phyloP scores from a whole-genome alignment of 2,329 filamentous ascomycete species.

The Emericellopsis cladophorae region DNA sequence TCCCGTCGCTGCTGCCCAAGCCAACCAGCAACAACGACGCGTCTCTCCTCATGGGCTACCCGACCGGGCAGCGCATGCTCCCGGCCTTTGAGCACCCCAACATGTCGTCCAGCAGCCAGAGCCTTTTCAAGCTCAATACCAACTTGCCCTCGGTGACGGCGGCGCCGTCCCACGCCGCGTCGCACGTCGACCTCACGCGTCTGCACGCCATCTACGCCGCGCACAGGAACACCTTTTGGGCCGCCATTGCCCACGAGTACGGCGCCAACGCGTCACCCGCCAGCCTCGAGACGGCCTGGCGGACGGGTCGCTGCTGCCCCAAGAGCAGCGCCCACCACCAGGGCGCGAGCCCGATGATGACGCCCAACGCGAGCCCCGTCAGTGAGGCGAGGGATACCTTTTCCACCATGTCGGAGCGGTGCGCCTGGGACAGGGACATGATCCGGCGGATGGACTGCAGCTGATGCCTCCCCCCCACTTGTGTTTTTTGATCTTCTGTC shows the following conservation, averaged over 20 bases:
- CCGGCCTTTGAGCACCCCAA: slow-evolving; percentile 2
- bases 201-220: slow-evolving; percentile 58
- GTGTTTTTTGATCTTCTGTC: slow-evolving; percentile 3
- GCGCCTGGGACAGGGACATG: slow-evolving; percentile 3
- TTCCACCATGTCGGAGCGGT: background rate
- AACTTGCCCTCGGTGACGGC: slow-evolving; percentile 20
- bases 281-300: slow-evolving; percentile 61
- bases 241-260: slow-evolving; percentile 58
- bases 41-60: background rate
- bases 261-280: slow-evolving; percentile 48
- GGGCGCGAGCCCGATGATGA: slow-evolving; percentile 32
- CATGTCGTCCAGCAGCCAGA: slow-evolving; percentile 18
- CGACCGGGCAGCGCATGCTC: background rate
- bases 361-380: slow-evolving; percentile 34
- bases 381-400: background rate
- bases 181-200: slow-evolving; percentile 49
- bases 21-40: slow-evolving; percentile 18
- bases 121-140: slow-evolving; percentile 46
- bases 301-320: slow-evolving; percentile 29
- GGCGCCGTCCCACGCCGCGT: slow-evolving; percentile 15
- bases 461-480: background rate
- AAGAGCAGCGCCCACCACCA: slow-evolving; percentile 5
- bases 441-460: slow-evolving; percentile 2
- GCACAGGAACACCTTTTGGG: slow-evolving; percentile 63
- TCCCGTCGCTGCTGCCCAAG: slow-evolving; percentile 54